phyloP scores from a whole-genome alignment of 495 filamentous ascomycete genomes.

The Daldinia decipiens region DNA sequence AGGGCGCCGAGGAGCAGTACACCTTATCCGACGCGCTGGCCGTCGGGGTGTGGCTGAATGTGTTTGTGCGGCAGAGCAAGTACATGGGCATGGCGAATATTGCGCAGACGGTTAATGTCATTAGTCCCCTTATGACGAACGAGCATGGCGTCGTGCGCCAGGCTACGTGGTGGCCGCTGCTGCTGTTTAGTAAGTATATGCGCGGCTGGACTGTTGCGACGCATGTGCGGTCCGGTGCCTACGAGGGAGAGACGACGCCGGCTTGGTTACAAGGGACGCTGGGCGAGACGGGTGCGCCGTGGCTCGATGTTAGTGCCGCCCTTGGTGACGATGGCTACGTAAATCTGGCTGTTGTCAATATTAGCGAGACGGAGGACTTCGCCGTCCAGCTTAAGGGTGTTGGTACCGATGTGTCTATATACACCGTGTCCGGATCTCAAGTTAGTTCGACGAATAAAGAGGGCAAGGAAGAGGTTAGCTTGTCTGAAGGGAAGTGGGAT shows the following conservation, averaged over 20 bases:
- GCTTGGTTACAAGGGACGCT: constrained; percentile 70
- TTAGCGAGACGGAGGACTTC: constrained; percentile 67
- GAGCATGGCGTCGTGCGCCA: constrained; percentile 71
- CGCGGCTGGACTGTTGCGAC: constrained; percentile 71
- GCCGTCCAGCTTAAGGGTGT: constrained; percentile 67
- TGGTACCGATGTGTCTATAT: constrained; percentile 60
- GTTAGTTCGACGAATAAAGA: constrained; percentile 69
- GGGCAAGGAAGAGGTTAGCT: constrained; percentile 66
- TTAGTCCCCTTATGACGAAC: constrained; percentile 78
- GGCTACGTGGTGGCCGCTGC: constrained; percentile 80
- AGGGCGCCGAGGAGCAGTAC: constrained; percentile 75
- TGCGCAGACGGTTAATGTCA: constrained; percentile 82
- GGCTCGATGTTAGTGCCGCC: constrained; percentile 75
- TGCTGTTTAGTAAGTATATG: constrained; percentile 79
- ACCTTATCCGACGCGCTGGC: constrained; percentile 80
- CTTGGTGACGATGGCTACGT: constrained; percentile 69
- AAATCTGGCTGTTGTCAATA: constrained; percentile 75
- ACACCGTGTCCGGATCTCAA: constrained; percentile 66
- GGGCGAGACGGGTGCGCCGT: constrained; percentile 66
- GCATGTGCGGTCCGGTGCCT: constrained; percentile 68
- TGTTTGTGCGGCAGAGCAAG: constrained; percentile 78
- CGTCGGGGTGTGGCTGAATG: constrained; percentile 78
- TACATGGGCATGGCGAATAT: constrained; percentile 84
- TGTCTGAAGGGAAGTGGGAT: constrained; percentile 70
- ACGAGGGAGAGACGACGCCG: constrained; percentile 71